Conservation (phyloP, 345 rosid species). For the Linum trigynum region DNA sequence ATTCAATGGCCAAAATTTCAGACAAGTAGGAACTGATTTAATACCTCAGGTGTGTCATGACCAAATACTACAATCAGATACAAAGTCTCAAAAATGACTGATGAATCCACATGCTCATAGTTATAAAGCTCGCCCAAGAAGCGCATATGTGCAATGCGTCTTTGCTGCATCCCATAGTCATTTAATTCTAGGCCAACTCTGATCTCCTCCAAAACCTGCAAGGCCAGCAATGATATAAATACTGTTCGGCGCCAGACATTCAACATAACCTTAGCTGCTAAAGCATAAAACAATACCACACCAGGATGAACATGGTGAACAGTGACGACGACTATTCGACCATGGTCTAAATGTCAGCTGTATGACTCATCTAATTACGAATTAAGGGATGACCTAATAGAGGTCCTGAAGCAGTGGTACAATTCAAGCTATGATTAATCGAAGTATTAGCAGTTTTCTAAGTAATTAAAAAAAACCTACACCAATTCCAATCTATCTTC, state of each 20-base stretch:
- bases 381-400: neutral
- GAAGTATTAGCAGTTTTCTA: neutral
- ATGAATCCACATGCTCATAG: slow-evolving; percentile 94
- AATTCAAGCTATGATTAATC: no score
- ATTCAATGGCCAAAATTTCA: neutral
- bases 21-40: neutral
- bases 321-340: neutral
- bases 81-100: slow-evolving; percentile 91
- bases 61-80: slow-evolving; percentile 72
- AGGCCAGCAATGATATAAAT: slow-evolving; percentile 13
- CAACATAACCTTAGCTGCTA: neutral
- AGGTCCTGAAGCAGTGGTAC: neutral
- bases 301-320: neutral
- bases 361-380: neutral
- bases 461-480: neutral
- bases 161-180: slow-evolving; percentile 97
- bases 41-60: slow-evolving; percentile 81
- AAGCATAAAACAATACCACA: neutral
- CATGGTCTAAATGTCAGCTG: neutral
- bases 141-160: slow-evolving; percentile 91
- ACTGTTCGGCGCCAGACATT: slow-evolving; percentile 2
- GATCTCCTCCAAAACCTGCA: slow-evolving; percentile 96
- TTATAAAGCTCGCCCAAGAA: slow-evolving; percentile 97
- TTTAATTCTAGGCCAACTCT: slow-evolving; percentile 87
- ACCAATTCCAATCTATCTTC: neutral